Percentiles rank a stretch among this genome's conserved stretches.
Conservation (phyloP, 768 basidiomycete genomes). For the Pisolithus microcarpus region DNA sequence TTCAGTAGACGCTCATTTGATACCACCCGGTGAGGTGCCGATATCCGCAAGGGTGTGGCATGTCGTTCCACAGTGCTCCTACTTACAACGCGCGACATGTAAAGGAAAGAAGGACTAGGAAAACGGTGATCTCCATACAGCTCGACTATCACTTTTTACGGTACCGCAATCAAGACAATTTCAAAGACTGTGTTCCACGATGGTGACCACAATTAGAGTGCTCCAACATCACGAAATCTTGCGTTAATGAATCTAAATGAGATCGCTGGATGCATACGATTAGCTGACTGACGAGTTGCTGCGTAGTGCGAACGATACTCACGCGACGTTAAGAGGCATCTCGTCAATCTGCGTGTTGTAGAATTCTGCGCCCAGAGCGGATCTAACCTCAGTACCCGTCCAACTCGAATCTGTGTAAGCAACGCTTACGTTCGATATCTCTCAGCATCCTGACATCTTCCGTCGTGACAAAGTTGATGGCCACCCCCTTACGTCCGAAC, state of each 20-base stretch:
- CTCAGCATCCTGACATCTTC: conserved; percentile 90
- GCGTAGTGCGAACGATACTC: conserved; percentile 24
- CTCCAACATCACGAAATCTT: neutral
- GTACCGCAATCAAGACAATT: conserved; percentile 11
- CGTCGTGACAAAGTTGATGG: conserved; percentile 94
- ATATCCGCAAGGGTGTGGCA: neutral
- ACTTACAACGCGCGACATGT: no score
- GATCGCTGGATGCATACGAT: conserved; percentile 44
- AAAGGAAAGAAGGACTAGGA: conserved; percentile 7
- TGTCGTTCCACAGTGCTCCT: no score
- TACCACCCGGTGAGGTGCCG: neutral
- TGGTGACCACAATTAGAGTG: no score
- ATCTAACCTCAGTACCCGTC: conserved; percentile 6
- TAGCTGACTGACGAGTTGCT: no score
- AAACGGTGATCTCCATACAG: conserved; percentile 3
- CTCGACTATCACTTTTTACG: conserved; percentile 15
- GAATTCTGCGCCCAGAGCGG: conserved; percentile 45
- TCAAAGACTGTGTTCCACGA: neutral
- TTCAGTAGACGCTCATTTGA: neutral
- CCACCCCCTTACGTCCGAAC: conserved; percentile 95
- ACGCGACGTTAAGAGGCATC: conserved; percentile 95
- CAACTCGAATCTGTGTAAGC: neutral
- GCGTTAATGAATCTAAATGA: conserved; percentile 52
- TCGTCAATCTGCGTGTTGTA: conserved; percentile 96
- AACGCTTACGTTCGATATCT: conserved; percentile 87